Conservation (phyloP, 495 filamentous ascomycete genomes). For the Neurospora sp. region DNA sequence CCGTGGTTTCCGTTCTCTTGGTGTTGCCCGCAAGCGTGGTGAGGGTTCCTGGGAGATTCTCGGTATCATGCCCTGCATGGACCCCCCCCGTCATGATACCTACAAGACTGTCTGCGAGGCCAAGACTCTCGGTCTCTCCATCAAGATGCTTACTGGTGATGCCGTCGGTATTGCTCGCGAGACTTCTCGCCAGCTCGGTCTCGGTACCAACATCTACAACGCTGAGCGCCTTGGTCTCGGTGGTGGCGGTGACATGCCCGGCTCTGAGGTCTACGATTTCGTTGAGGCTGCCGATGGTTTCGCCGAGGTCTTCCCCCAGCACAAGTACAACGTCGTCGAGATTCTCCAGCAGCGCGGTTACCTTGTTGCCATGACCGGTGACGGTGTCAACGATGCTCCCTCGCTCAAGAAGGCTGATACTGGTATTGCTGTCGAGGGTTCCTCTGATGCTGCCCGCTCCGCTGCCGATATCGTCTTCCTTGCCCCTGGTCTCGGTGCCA, state of each 20-base stretch:
- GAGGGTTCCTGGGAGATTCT: slow-evolving; percentile 77
- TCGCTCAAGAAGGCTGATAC: slow-evolving; percentile 94
- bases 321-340: slow-evolving; percentile 96
- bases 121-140: slow-evolving; percentile 72
- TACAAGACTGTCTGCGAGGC: slow-evolving; percentile 85
- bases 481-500: slow-evolving; percentile 80
- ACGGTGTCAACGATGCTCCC: slow-evolving; percentile 95
- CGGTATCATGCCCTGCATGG: slow-evolving; percentile 87
- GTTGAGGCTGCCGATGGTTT: slow-evolving; percentile 93
- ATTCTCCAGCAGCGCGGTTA: slow-evolving; percentile 95
- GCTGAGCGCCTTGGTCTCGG: slow-evolving; percentile 74
- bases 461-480: slow-evolving; percentile 93
- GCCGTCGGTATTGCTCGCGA: slow-evolving; percentile 88
- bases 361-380: slow-evolving; percentile 95
- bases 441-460: slow-evolving; percentile 84
- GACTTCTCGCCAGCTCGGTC: slow-evolving; percentile 79
- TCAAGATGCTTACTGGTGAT: slow-evolving; percentile 97
- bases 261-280: slow-evolving; percentile 88
- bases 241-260: slow-evolving; percentile 83
- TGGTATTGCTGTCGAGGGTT: slow-evolving; percentile 88
- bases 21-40: slow-evolving; percentile 78
- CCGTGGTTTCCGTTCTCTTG: slow-evolving; percentile 86
- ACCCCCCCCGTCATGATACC: slow-evolving; percentile 86
- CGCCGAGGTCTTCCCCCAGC: slow-evolving; percentile 92
- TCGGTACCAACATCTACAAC: slow-evolving; percentile 91